These are phyloP conservation scores for Sclerotinia minor DNA, from an alignment of 2,329 filamentous ascomycete genomes.

Conservation along the genomic window DNA sequence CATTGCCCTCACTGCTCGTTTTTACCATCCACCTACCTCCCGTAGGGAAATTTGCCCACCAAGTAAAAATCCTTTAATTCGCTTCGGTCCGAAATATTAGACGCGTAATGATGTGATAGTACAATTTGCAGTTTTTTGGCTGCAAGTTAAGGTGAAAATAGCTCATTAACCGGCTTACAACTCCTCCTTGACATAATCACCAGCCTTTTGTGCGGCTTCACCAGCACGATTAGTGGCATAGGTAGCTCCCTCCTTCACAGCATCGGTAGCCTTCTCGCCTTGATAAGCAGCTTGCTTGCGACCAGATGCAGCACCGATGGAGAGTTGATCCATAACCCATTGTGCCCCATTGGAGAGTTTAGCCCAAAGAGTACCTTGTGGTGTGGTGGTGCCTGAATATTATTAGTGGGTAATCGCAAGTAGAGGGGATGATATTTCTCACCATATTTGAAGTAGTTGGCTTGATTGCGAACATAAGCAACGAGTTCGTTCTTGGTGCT, in stretches of 20 bases:
- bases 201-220: constrained; percentile 43
- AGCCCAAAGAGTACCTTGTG: constrained; percentile 64
- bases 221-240: constrained; percentile 42
- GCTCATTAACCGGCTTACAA: constrained; percentile 33
- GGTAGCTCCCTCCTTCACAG: constrained; percentile 41
- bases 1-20: not conserved
- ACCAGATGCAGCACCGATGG: constrained; percentile 49
- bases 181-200: constrained; percentile 42
- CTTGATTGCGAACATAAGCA: constrained; percentile 69
- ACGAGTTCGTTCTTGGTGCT: constrained; percentile 61
- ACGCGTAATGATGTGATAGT: constrained; percentile 21
- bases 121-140: constrained; percentile 13
- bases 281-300: constrained; percentile 45
- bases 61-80: constrained; percentile 4
- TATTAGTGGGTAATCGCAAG: constrained; percentile 5
- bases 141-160: not conserved
- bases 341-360: constrained; percentile 53
- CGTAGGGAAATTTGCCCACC: constrained; percentile 1
- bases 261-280: constrained; percentile 50
- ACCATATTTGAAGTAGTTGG: constrained; percentile 76
- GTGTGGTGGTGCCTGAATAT: constrained; percentile 53
- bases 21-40: not conserved
- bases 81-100: constrained; percentile 15
- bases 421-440: not conserved
- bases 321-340: constrained; percentile 52